Evolutionary conservation across 169 alveolate genomes (phyloP).

Genomic region (Eimeria tenella): DNA sequence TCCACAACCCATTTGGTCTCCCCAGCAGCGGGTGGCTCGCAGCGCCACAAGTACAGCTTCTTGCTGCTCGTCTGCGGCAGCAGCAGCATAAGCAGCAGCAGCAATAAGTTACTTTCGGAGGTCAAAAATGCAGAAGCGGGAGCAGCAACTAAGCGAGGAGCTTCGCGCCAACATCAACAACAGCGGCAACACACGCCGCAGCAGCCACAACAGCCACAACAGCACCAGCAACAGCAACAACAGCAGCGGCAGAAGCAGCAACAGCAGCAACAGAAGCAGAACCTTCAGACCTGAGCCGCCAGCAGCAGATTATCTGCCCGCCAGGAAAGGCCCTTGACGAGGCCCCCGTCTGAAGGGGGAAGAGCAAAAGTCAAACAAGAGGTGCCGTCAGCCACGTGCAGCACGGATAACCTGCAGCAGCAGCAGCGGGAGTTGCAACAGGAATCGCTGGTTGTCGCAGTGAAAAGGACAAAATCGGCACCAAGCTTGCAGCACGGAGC

Average conservation of each 20-base stretch:
- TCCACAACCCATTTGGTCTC: neutral
- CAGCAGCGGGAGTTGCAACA: neutral
- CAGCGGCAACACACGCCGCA: conserved; percentile 12
- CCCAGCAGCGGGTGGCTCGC: conserved; percentile 8
- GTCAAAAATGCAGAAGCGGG: neutral
- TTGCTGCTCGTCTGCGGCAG: conserved; percentile 57
- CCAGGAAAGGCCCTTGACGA: conserved; percentile 1
- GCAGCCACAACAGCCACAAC: no score
- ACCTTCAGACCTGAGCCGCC: neutral
- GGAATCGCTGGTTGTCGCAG: no score
- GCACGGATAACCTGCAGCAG: neutral
- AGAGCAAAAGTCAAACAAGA: neutral
- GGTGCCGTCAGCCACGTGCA: neutral
- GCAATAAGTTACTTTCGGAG: neutral
- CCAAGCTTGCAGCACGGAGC: neutral
- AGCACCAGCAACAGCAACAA: no score
- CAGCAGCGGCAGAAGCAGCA: no score
- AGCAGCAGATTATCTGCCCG: neutral
- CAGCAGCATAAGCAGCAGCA: neutral
- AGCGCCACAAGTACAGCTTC: conserved; percentile 56
- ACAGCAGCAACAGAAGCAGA: no score
- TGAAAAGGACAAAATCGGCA: neutral
- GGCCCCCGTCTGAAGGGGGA: neutral
- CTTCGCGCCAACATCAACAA: neutral
- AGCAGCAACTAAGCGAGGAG: no score